Base-by-base conservation (phyloP, 192 early-diverging fungal species). In the Chytriomyces sp. region DNA sequence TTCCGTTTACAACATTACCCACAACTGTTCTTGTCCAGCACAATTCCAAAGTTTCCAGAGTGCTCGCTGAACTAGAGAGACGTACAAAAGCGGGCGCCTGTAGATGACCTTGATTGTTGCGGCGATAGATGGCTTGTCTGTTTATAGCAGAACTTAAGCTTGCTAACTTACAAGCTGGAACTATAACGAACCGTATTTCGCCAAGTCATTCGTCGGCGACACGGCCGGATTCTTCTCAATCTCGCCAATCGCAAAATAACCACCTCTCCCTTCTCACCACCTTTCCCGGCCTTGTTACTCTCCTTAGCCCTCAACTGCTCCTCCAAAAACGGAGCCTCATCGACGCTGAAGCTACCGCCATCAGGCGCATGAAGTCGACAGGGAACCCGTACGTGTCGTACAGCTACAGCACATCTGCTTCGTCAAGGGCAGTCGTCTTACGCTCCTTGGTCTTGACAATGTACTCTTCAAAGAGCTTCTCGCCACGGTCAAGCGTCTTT, bases 361-460 rank as follows among this genome's bases (percentile, higher is more conserved):
- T 98, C 57, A 99, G 77, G 53, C 93, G 91, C 8, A 95, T 99
- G 55, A 99, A 86, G 78, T 99, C 97, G 2, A 96, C 93, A 4
- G 97, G 97, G 90, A 99, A 99, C 34, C 97, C 97, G 78, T 94
- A 99, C 17, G 97, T 99, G 75, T 98, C 97, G 70, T 99, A 99
- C 77, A 99, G 79, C n/a, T 94, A 87, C 95, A 94, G 98, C 8
- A 94, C 97, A 80, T 94, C 93, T 44, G 86, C 86, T 34, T 95
- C 97, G 26, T 90, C 87, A 34, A 98, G 85, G 10, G 82, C 77
- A 4, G 56, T 86, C 36, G 81, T 67, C 37, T 86, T 85, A 28
- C 88, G 66, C 44, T 92, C 83, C 36, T 90, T 89, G 53, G 90
- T 80, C 52, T 82, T 90, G 25, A 82, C 72, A 37, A 94, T 78